These are phyloP conservation scores for Hypoxylon sp. DNA, from an alignment of 2,329 filamentous ascomycete genomes.

Conservation along the genomic window DNA sequence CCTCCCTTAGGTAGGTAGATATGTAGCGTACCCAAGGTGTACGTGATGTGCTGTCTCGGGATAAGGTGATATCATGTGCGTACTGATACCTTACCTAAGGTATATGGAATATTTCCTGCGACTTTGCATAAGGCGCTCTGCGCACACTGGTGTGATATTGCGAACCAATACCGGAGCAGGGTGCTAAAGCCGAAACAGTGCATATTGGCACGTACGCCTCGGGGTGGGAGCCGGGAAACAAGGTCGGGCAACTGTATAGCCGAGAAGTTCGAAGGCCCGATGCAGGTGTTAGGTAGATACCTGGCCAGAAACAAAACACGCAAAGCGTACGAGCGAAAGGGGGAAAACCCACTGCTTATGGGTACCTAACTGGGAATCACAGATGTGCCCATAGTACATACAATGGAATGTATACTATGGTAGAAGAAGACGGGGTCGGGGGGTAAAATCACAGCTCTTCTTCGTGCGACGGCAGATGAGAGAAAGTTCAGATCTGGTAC, in stretches of 20 bases:
- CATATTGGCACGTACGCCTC: background rate
- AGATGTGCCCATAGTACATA: background rate
- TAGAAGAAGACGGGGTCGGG: too few relatives aligned
- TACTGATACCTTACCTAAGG: too few relatives aligned
- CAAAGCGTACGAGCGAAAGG: slow-evolving; percentile 18
- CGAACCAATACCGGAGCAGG: slow-evolving; percentile 2
- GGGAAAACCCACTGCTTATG: slow-evolving; percentile 25
- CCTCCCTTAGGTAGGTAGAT: too few relatives aligned
- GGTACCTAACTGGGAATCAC: slow-evolving; percentile 8
- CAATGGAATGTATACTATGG: too few relatives aligned
- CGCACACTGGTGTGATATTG: too few relatives aligned
- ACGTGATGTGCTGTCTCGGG: too few relatives aligned
- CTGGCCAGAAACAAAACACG: slow-evolving; percentile 6
- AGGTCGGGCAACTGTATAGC: slow-evolving; percentile 21
- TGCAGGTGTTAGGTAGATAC: background rate
- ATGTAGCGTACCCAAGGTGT: too few relatives aligned
- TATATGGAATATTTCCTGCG: too few relatives aligned
- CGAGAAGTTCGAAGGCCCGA: slow-evolving; percentile 25
- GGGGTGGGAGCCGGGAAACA: slow-evolving; percentile 3
- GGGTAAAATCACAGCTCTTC: too few relatives aligned
- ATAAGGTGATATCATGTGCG: too few relatives aligned
- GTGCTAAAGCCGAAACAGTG: slow-evolving; percentile 10
- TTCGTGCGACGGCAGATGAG: slow-evolving; percentile 19
- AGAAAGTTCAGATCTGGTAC: slow-evolving; percentile 9
- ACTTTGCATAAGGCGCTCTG: too few relatives aligned